phyloP scores from a whole-genome alignment of 331 rosid species.

The Stylosanthes scabra region DNA sequence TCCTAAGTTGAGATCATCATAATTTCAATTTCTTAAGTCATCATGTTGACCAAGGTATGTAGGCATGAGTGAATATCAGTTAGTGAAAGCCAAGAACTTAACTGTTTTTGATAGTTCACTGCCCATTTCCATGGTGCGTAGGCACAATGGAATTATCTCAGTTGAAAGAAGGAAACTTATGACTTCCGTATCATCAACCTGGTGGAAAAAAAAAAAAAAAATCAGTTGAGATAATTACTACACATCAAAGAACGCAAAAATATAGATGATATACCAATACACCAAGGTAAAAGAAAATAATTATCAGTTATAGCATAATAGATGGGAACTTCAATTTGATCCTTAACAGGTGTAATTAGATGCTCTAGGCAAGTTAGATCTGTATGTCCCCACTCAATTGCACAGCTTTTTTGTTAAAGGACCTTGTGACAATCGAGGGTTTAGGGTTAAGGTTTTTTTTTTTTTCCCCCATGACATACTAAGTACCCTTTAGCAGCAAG shows the following conservation, averaged over 20 bases:
- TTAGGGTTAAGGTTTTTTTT: background rate
- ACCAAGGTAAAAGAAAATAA: background rate
- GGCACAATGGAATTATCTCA: slow-evolving; percentile 92
- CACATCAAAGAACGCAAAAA: background rate
- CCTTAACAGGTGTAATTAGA: background rate
- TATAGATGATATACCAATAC: slow-evolving; percentile 1
- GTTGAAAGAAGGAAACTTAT: slow-evolving; percentile 96
- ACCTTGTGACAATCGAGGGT: background rate
- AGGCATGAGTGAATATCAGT: slow-evolving; percentile 18
- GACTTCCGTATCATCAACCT: slow-evolving; percentile 98
- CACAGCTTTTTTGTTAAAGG: background rate
- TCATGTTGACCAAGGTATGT: slow-evolving; percentile 10
- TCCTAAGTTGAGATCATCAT: slow-evolving; percentile 14
- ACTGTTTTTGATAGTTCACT: slow-evolving; percentile 97
- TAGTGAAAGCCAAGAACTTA: slow-evolving; percentile 50
- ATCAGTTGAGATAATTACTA: slow-evolving; percentile 22
- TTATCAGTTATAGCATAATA: background rate
- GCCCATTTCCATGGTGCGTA: slow-evolving; percentile 99
- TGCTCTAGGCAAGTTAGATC: slow-evolving; percentile 32
- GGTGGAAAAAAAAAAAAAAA: slow-evolving; percentile 34
- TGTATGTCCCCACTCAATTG: slow-evolving; percentile 3
- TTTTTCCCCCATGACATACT: background rate
- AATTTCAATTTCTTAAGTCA: background rate
- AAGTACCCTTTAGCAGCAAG: background rate
- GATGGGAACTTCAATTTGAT: background rate